These are phyloP conservation scores for Alternaria infectoria DNA, from an alignment of 2,329 filamentous ascomycete genomes.

Conservation along the genomic window DNA sequence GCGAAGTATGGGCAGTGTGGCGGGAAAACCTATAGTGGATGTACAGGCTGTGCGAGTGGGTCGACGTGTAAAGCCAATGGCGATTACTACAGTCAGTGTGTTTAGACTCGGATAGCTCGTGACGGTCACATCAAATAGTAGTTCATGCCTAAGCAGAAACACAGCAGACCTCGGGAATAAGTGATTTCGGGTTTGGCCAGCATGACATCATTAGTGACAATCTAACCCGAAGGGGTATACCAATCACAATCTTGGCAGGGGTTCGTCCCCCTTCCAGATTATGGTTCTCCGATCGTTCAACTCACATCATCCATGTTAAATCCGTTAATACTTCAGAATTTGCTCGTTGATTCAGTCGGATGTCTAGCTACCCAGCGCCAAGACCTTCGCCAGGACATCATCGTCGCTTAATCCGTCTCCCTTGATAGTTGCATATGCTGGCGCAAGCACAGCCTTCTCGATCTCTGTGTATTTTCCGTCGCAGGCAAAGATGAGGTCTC, in stretches of 20 bases:
- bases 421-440: conserved; percentile 27
- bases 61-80: conserved; percentile 27
- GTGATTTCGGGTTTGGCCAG: neutral
- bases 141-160: neutral
- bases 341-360: neutral
- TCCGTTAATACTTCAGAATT: neutral
- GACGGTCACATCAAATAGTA: neutral
- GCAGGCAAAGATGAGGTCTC: conserved; percentile 60
- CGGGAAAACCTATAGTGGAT: conserved; percentile 1
- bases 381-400: conserved; percentile 24
- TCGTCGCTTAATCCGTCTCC: conserved; percentile 27
- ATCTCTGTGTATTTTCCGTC: conserved; percentile 60
- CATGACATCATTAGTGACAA: neutral
- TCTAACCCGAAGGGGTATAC: neutral
- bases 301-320: neutral
- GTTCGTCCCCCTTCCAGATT: neutral
- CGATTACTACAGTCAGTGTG: conserved; percentile 37
- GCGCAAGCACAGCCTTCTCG: conserved; percentile 51
- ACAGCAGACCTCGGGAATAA: neutral
- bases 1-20: conserved; percentile 18
- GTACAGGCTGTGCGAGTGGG: conserved; percentile 31
- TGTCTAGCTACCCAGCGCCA: conserved; percentile 15
- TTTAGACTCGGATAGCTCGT: neutral
- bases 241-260: neutral
- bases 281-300: neutral